Evolutionary conservation across 768 basidiomycete species (phyloP).

Genomic region (Phaffia tasmanica): DNA sequence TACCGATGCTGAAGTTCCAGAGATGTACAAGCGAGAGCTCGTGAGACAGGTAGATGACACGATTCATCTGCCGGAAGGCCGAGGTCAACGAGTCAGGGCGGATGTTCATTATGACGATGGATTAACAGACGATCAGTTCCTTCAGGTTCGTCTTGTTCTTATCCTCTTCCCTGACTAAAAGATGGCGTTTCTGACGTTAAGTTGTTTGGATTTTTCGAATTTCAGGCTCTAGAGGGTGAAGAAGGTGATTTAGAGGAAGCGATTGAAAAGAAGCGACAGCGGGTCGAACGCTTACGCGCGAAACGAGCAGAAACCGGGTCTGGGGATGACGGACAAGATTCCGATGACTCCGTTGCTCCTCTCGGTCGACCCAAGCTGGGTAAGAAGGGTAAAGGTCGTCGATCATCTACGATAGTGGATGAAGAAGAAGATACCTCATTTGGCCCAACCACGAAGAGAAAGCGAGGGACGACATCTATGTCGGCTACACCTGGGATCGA

Average conservation of each 20-base stretch:
- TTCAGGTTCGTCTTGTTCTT: conserved; percentile 49
- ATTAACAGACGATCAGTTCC: conserved; percentile 86
- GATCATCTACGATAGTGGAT: conserved; percentile 16
- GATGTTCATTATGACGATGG: conserved; percentile 89
- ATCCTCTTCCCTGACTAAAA: conserved; percentile 1
- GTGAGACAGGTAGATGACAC: conserved; percentile 36
- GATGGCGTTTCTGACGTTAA: background rate
- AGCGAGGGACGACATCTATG: conserved; percentile 14
- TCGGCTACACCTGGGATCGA: conserved; percentile 16
- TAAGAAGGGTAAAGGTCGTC: background rate
- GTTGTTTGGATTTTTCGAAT: background rate
- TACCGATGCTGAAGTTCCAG: conserved; percentile 77
- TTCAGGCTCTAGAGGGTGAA: conserved; percentile 31
- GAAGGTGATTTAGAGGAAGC: conserved; percentile 33
- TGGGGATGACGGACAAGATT: too few relatives aligned
- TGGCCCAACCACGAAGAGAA: background rate
- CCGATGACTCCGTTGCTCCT: conserved; percentile 9
- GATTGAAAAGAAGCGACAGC: conserved; percentile 29
- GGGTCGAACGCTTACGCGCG: conserved; percentile 9
- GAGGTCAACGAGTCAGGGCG: conserved; percentile 71
- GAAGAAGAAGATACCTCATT: background rate
- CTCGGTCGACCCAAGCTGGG: background rate
- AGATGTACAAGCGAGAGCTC: conserved; percentile 51
- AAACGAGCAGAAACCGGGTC: background rate
- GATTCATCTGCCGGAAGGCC: conserved; percentile 48